Evolutionary conservation across 2,329 filamentous ascomycete genomes (phyloP).

Genomic region (Arthrobotrys megalospora): DNA sequence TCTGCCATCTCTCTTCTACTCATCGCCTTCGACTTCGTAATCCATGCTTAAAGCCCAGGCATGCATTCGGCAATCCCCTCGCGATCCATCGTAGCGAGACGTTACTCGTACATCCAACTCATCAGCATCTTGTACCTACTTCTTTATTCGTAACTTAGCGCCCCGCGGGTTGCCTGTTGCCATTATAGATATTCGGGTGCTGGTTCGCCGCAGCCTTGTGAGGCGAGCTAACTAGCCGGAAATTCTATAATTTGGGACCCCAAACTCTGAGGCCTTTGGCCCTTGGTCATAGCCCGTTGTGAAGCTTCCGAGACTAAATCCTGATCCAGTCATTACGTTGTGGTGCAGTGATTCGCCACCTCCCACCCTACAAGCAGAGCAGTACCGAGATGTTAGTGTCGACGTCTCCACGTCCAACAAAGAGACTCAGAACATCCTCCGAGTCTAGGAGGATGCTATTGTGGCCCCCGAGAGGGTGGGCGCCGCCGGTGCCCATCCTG

Average conservation of each 20-base stretch:
- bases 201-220: conserved; percentile 10
- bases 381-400: conserved; percentile 32
- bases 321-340: conserved; percentile 6
- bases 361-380: not conserved
- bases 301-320: conserved; percentile 37
- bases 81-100: conserved; percentile 25
- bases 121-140: conserved; percentile 12
- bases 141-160: conserved; percentile 12
- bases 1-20: conserved; percentile 11
- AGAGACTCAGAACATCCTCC: conserved; percentile 51
- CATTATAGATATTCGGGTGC: not conserved
- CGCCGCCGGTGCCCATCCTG: conserved; percentile 33
- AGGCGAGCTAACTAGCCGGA: not conserved
- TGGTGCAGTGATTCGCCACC: conserved; percentile 19
- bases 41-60: conserved; percentile 25
- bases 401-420: conserved; percentile 44
- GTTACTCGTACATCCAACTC: conserved; percentile 18
- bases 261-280: not conserved
- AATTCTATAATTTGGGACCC: conserved; percentile 3
- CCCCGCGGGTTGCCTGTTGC: not conserved
- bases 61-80: conserved; percentile 29
- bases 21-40: not conserved
- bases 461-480: conserved; percentile 8
- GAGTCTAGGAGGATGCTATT: conserved; percentile 35
- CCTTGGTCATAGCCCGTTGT: not conserved